phyloP scores from a whole-genome alignment of 768 basidiomycete genomes.

The Boletus sp. region DNA sequence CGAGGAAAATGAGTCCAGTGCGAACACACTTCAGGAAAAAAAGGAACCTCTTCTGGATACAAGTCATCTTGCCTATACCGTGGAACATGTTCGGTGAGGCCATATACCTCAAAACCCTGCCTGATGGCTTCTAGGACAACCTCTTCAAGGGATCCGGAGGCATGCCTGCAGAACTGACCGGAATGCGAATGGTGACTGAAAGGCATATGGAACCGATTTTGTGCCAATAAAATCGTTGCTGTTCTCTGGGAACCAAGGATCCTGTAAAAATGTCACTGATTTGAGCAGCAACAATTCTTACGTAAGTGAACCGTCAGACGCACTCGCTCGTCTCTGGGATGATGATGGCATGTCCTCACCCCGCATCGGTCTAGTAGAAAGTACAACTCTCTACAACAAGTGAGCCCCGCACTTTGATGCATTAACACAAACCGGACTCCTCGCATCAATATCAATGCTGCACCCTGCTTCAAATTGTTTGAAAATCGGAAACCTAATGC shows the following conservation, averaged over 20 bases:
- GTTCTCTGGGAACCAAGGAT: background rate
- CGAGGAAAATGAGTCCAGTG: constrained; percentile 14
- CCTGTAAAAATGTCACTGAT: constrained; percentile 4
- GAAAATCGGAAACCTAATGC: constrained; percentile 32
- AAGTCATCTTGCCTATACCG: constrained; percentile 79
- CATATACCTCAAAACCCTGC: constrained; percentile 78
- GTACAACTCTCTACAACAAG: constrained; percentile 1
- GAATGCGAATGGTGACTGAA: constrained; percentile 89
- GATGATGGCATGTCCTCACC: background rate
- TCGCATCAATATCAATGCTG: constrained; percentile 16
- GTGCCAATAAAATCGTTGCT: background rate
- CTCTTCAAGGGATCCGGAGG: constrained; percentile 73
- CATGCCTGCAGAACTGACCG: constrained; percentile 92
- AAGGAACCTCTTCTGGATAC: constrained; percentile 90
- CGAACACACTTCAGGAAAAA: constrained; percentile 7
- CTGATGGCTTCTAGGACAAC: constrained; percentile 79
- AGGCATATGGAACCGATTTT: constrained; percentile 43
- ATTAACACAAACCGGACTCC: constrained; percentile 10
- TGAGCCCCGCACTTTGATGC: constrained; percentile 27
- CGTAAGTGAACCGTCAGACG: constrained; percentile 11
- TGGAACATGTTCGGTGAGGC: constrained; percentile 91
- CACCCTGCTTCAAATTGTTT: constrained; percentile 16
- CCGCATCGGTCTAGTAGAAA: background rate
- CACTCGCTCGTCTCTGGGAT: background rate
- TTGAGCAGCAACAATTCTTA: constrained; percentile 6